A percentile compares a stretch with the other conserved stretches of the same genome.
These are phyloP conservation scores for Amanita brunnescens DNA, from an alignment of 768 basidiomycete species.

Conservation along the genomic window DNA sequence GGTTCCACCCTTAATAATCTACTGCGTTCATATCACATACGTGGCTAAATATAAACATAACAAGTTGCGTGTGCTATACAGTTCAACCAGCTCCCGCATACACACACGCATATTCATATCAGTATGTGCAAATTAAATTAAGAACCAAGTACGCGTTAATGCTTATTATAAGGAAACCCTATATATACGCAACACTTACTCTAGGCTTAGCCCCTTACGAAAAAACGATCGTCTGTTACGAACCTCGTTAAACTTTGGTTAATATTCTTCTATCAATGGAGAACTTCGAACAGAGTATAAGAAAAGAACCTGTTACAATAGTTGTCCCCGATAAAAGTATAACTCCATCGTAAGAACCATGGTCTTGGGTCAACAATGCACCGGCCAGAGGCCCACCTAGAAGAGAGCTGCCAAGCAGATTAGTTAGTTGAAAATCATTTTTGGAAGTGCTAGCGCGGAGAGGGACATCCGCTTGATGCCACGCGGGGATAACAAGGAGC, in stretches of 20 bases:
- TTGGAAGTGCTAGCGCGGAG: background rate
- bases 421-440: background rate
- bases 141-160: too few species aligned
- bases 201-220: background rate
- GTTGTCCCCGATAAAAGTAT: constrained; percentile 54
- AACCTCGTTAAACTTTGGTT: constrained; percentile 33
- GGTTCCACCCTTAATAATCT: background rate
- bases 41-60: too few species aligned
- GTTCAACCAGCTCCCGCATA: too few species aligned
- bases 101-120: too few species aligned
- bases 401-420: constrained; percentile 35
- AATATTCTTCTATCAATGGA: constrained; percentile 33
- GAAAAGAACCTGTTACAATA: constrained; percentile 48
- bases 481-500: background rate
- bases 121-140: too few species aligned
- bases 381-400: constrained; percentile 60
- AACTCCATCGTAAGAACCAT: constrained; percentile 41
- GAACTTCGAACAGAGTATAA: constrained; percentile 44
- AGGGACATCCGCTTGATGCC: background rate
- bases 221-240: background rate
- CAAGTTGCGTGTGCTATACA: too few species aligned
- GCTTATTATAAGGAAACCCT: background rate
- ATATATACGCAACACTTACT: background rate
- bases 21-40: background rate
- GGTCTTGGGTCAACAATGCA: constrained; percentile 35